A percentile compares a stretch with the other conserved stretches of the same genome.
Conservation (phyloP, 768 basidiomycete genomes). For the Suillus paluster region DNA sequence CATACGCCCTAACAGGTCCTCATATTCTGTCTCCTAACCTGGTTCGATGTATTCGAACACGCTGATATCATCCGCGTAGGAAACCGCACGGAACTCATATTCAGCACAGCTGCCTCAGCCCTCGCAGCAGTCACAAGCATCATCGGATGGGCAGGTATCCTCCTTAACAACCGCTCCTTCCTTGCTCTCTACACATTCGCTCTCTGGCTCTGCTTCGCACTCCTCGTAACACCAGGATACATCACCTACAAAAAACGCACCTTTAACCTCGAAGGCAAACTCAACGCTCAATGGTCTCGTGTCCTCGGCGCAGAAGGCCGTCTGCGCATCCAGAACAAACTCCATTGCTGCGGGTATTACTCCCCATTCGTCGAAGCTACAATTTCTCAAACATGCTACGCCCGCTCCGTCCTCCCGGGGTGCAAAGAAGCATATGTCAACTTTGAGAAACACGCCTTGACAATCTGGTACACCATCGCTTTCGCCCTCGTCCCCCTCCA, state of each 20-base stretch:
- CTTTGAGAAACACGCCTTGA: constrained; percentile 58
- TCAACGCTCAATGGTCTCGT: constrained; percentile 78
- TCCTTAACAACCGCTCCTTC: constrained; percentile 85
- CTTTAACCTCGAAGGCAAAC: constrained; percentile 83
- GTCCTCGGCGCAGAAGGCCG: constrained; percentile 62
- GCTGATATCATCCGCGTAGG: constrained; percentile 76
- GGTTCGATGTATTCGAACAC: constrained; percentile 74
- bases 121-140: constrained; percentile 66
- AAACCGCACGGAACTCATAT: constrained; percentile 68
- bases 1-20: constrained; percentile 65
- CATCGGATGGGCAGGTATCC: constrained; percentile 78
- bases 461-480: constrained; percentile 65
- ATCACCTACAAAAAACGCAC: constrained; percentile 72
- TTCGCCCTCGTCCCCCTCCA: constrained; percentile 75
- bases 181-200: constrained; percentile 73
- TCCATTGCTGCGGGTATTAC: constrained; percentile 82
- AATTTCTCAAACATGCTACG: constrained; percentile 74
- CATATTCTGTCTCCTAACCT: constrained; percentile 70
- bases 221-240: constrained; percentile 79
- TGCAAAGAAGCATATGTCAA: constrained; percentile 69
- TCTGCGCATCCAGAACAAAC: constrained; percentile 71
- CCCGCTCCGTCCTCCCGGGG: constrained; percentile 70
- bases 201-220: constrained; percentile 73
- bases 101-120: constrained; percentile 70
- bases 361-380: constrained; percentile 83